Percentiles rank a stretch among this genome's conserved stretches.
These are phyloP conservation scores for Pleodorina starrii DNA, from an alignment of 139 green algal species.

Conservation along the genomic window DNA sequence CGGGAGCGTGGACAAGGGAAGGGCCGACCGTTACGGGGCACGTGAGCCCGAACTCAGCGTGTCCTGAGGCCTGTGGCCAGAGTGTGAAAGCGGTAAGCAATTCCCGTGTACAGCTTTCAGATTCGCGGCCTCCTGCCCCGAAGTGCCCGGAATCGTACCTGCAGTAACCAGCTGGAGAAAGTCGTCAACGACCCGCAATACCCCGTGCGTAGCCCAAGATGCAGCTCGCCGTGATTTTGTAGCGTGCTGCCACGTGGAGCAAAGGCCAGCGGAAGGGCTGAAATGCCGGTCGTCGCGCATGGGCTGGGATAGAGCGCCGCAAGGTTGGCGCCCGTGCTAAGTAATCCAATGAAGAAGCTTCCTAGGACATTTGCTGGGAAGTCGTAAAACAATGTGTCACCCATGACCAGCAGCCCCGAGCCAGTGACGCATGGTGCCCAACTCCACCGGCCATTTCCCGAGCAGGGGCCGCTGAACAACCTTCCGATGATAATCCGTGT, in stretches of 20 bases:
- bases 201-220: conserved; percentile 85
- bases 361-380: conserved; percentile 85
- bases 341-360: conserved; percentile 82
- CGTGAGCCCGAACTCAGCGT: too few relatives aligned
- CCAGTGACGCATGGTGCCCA: conserved; percentile 62
- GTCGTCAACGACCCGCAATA: conserved; percentile 92
- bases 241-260: conserved; percentile 69
- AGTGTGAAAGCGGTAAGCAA: too few relatives aligned
- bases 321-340: conserved; percentile 60
- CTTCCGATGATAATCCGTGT: conserved; percentile 53
- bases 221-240: conserved; percentile 68
- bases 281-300: background rate
- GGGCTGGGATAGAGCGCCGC: background rate
- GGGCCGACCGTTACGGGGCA: background rate
- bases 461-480: conserved; percentile 58
- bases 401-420: background rate
- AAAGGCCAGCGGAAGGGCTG: conserved; percentile 54
- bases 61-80: too few relatives aligned
- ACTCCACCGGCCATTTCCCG: background rate
- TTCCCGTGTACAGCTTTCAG: too few relatives aligned
- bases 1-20: too few relatives aligned
- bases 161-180: conserved; percentile 85
- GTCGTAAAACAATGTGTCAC: conserved; percentile 79
- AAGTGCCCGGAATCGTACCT: too few relatives aligned
- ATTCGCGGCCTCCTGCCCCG: too few relatives aligned